Conservation (phyloP, 2,329 filamentous ascomycete genomes). For the Colletotrichum incanum region DNA sequence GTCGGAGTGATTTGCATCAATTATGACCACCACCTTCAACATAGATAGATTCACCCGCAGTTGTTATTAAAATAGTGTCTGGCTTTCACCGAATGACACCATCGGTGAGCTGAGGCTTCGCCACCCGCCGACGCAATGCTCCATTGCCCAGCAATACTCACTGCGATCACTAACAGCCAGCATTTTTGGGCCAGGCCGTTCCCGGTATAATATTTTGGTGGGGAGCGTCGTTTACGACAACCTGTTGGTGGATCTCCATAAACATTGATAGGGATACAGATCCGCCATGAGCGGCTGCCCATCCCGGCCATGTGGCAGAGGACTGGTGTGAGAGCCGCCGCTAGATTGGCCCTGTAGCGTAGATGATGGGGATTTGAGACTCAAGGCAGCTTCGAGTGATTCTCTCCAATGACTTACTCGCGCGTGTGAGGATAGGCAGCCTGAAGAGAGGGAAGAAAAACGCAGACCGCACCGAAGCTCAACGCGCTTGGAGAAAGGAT, state of each 20-base stretch:
- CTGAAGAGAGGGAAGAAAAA: not conserved
- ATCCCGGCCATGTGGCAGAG: no score
- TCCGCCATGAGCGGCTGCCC: no score
- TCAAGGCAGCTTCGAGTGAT: slow-evolving; percentile 13
- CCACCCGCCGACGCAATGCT: not conserved
- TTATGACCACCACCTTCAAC: not conserved
- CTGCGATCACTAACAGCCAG: not conserved
- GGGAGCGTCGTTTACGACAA: slow-evolving; percentile 10
- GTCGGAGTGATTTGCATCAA: slow-evolving; percentile 6
- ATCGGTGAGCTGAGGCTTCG: not conserved
- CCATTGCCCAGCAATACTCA: not conserved
- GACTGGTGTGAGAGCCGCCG: no score
- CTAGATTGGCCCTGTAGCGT: no score
- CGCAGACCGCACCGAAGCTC: not conserved
- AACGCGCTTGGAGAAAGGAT: slow-evolving; percentile 1
- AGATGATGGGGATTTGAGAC: not conserved
- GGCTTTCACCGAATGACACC: slow-evolving; percentile 6
- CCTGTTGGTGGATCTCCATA: not conserved
- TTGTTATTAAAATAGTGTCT: not conserved
- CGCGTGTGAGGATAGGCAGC: slow-evolving; percentile 15
- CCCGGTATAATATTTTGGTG: not conserved
- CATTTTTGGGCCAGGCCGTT: no score
- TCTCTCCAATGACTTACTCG: not conserved
- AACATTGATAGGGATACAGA: not conserved
- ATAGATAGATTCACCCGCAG: not conserved